Percentiles rank a stretch among this genome's conserved stretches.
phyloP scores from a whole-genome alignment of 192 early-diverging fungal genomes.

The Lobosporangium transversale region DNA sequence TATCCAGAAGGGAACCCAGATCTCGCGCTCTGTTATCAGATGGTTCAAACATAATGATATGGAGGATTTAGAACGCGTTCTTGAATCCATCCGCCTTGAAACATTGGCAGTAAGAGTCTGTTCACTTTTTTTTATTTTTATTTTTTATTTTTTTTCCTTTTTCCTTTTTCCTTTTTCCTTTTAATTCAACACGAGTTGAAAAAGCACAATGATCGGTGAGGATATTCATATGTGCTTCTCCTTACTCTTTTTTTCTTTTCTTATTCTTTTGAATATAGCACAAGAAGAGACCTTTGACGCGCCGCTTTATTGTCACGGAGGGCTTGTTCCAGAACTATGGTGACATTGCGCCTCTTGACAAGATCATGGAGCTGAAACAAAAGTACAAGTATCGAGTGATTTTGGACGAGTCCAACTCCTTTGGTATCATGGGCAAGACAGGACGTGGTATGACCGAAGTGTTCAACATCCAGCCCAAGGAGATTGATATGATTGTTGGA shows the following conservation, averaged over 20 bases:
- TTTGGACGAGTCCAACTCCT: slow-evolving; percentile 89
- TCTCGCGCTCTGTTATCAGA: slow-evolving; percentile 86
- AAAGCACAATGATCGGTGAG: too few species aligned
- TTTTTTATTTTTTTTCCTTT: too few species aligned
- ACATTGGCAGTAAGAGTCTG: slow-evolving; percentile 57
- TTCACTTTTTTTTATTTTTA: too few species aligned
- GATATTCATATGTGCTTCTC: too few species aligned
- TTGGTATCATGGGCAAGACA: slow-evolving; percentile 86
- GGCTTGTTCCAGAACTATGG: slow-evolving; percentile 90
- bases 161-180: too few species aligned
- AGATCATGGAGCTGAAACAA: slow-evolving; percentile 87
- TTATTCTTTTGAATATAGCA: slow-evolving; percentile 40
- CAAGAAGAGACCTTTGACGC: slow-evolving; percentile 80
- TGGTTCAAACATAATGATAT: slow-evolving; percentile 98
- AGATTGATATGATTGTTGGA: slow-evolving; percentile 91
- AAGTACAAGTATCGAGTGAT: slow-evolving; percentile 96
- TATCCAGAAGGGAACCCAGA: slow-evolving; percentile 85
- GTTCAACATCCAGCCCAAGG: slow-evolving; percentile 72
- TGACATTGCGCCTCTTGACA: slow-evolving; percentile 85
- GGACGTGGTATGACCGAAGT: slow-evolving; percentile 90
- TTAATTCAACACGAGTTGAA: too few species aligned
- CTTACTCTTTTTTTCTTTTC: neutral
- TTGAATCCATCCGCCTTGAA: slow-evolving; percentile 78
- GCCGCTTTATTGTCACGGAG: slow-evolving; percentile 94
- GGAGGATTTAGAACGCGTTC: slow-evolving; percentile 89